Base-by-base conservation (phyloP, 1,284 basidiomycete species). In the Porogramme epimiltina region DNA sequence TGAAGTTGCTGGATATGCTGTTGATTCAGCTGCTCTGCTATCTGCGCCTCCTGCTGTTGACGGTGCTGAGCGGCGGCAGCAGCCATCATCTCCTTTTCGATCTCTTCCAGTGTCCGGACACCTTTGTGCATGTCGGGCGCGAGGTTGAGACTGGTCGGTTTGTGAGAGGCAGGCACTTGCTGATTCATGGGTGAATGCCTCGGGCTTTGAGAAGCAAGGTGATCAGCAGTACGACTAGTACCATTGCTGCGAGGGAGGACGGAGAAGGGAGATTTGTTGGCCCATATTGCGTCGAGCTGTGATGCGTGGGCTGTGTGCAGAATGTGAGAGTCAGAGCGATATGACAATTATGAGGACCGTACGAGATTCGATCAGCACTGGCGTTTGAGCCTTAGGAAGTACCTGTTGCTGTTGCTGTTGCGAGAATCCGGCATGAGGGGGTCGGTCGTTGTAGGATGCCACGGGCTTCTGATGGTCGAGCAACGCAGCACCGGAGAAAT, bases 41-140 rank as follows among this genome's bases (percentile, higher is more conserved):
- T 52, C 18, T 59, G 77, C 47, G 59, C 46, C 37, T 47, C 46
- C 16, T 49, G 56, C 53, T 56, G 56, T 20, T 59, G 77, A 10
- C 47, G 51, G 3, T 55, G 54, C 52, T 80, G 80, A 41, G 77
- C 76, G 38, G 74, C 73, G 19, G 78, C 74, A 10, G 75, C 75
- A 8, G 77, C 74, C n/a, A 78, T 76, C 89, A 96, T 92, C 70
- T 98, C 93, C 3, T 91, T 89, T 69, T 99, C 96, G 56, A 98
- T 92, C 68, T 98, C 94, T 59, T 95, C 91, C 23, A 98, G 71
- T 0, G 93, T 96, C 51, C 89, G 84, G 26, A 84, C 80, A 33
- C 84, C 81, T 42, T 62, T 57, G 45, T 60, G 54, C 22, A 61
- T 57, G 47, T 60, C 55, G 18, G 53, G 52, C 16, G 61, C 62